Base-by-base conservation (phyloP, 176 grass and related monocot genomes). In the Puya raimondii region DNA sequence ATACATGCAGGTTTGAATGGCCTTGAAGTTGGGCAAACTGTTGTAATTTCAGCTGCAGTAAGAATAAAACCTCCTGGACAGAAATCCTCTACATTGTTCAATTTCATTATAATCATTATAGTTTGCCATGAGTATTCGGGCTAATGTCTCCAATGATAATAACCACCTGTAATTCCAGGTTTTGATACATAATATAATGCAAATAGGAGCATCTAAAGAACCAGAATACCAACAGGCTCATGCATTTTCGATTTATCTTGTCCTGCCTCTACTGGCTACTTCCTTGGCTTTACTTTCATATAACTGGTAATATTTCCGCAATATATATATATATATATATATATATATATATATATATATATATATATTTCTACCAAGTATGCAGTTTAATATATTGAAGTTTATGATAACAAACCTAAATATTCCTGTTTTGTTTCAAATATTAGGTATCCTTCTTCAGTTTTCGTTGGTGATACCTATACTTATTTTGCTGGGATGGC, bases 401-500 rank as follows among this genome's bases (percentile, higher is more conserved):
- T 42, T 42, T 42, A 42, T 42, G 33, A 42, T 42, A 42, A 42
- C 33, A 65, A 29, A 64, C 3, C 8, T 52, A 12, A 25, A 65
- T 66, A 23, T 64, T 14, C 29, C 14, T 75, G 22, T 17, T 74
- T 74, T 48, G 26, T 29, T 50, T 59, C 15, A 23, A 56, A 69
- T 71, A 64, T 81, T 71, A 99, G 94, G 94, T 91, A 99, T 70
- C 94, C 94, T 71, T 99, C 94, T 23, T 93, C 90, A 53, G 94
- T 99, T 69, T 99, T 99, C 76, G 94, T 99, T 80, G 94, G 90
- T 81, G 94, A 99, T 84, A 99, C 94, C 16, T 99, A 99, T 70
- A 99, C 94, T 52, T 99, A 99, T 78, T 99, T 99, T 86, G 90
- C 94, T 78, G 94, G 94, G 70, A 99, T 99, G 94, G 67, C 94